Base-by-base conservation (phyloP, 768 basidiomycete species). In the Crucibulum laeve region DNA sequence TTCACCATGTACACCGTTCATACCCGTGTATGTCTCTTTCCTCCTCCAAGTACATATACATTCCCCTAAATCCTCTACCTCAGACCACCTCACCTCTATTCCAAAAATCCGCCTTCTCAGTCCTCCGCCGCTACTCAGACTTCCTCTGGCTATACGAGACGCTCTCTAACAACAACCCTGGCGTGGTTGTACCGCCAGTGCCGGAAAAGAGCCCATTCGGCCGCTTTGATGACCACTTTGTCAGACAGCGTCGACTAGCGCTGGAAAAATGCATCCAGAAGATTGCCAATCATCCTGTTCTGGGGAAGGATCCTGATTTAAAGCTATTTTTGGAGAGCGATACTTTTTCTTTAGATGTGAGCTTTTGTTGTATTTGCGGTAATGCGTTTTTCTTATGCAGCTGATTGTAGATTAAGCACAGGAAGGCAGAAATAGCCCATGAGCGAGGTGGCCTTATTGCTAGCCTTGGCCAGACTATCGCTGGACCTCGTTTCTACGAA, bases 1-100 rank as follows among this genome's bases (percentile, higher is more conserved):
- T 96, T 91, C 58, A 96, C 89, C 8, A 92, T 98, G 69, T 99
- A 98, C 61, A 99, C 96, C 1, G 91, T 99, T 1, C 86, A 91
- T 47, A 96, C 94, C 11, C 72, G 80, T 51, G 91, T 90, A 59
- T 41, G 80, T 57, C 23, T 36, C 13, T 36, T 34, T 23, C 6
- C 25, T 17, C 30, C n/a, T 25, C 23, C 40, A 23, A 15, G 8
- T 34, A 28, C 24, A 33, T 23, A 41, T 19, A 40, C 41, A 5
- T n/a, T 26, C 14, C 42, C 45, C 39, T 32, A 44, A 40, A 38
- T 41, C 18, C 25, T 35, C 26, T 25, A 43, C 21, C 37, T 23
- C 22, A 91, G 86, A 96, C 93, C 0, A 90, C 85, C 5, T 94
- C 91, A 3, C 84, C 89, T 0, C 65, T 84, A 19, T 98, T 78